phyloP scores from a whole-genome alignment of 2,329 filamentous ascomycete genomes.

The Venturia effusa region DNA sequence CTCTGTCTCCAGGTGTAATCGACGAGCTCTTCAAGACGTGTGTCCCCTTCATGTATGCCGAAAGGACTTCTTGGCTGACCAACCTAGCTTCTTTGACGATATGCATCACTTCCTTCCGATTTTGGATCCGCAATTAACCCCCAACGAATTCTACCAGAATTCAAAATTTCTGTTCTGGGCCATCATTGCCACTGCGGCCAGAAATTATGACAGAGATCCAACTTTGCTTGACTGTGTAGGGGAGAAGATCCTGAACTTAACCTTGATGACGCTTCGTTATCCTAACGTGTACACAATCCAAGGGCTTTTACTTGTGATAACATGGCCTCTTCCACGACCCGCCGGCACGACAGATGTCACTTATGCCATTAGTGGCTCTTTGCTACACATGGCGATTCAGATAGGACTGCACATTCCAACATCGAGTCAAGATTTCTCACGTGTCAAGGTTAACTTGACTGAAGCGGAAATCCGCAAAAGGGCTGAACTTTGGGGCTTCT shows the following conservation, averaged over 20 bases:
- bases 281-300: constrained; percentile 27
- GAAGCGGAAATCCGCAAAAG: constrained; percentile 24
- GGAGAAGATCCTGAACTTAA: constrained; percentile 25
- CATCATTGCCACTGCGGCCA: constrained; percentile 26
- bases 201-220: constrained; percentile 28
- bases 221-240: constrained; percentile 26
- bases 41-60: constrained; percentile 7
- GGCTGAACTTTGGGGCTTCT: constrained; percentile 31
- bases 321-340: constrained; percentile 30
- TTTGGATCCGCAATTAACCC: constrained; percentile 20
- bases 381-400: constrained; percentile 33
- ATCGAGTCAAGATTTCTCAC: constrained; percentile 31
- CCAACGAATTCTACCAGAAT: constrained; percentile 8
- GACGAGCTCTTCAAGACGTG: constrained; percentile 29
- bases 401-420: constrained; percentile 32
- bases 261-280: constrained; percentile 22
- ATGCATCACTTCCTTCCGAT: constrained; percentile 29
- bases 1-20: constrained; percentile 24
- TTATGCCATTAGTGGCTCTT: constrained; percentile 26
- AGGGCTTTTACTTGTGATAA: constrained; percentile 26
- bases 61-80: neutral
- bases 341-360: constrained; percentile 23
- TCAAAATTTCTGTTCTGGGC: constrained; percentile 12
- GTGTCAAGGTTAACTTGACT: constrained; percentile 17
- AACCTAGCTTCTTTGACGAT: constrained; percentile 24